Evolutionary conservation across 1,284 basidiomycete genomes (phyloP).

Genomic region (Moniliella sp.): DNA sequence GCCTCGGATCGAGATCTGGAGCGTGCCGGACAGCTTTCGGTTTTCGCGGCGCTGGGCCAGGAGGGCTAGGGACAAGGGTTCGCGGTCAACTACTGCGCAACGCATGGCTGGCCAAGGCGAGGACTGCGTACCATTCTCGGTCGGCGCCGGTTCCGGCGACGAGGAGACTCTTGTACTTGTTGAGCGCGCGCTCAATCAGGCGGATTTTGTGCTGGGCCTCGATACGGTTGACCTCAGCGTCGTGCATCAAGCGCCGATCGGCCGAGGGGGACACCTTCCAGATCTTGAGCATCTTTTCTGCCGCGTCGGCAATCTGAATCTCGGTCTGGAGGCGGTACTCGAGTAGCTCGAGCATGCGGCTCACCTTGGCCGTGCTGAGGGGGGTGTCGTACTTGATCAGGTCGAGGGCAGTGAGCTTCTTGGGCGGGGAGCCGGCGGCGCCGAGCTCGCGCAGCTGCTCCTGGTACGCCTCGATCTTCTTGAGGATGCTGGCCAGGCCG

Average conservation of each 20-base stretch:
- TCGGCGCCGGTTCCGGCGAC: slow-evolving; percentile 71
- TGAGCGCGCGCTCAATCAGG: slow-evolving; percentile 69
- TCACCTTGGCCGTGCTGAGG: slow-evolving; percentile 83
- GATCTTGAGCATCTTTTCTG: slow-evolving; percentile 81
- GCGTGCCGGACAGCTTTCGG: slow-evolving; percentile 75
- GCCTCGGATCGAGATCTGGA: slow-evolving; percentile 65
- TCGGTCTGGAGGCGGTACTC: slow-evolving; percentile 98
- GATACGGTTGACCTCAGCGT: slow-evolving; percentile 76
- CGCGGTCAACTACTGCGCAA: slow-evolving; percentile 3
- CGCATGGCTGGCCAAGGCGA: too few species aligned
- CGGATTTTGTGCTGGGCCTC: slow-evolving; percentile 93
- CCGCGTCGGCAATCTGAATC: slow-evolving; percentile 89
- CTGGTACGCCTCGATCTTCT: too few species aligned
- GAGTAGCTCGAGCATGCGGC: slow-evolving; percentile 89
- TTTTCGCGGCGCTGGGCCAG: slow-evolving; percentile 63
- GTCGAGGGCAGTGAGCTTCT: slow-evolving; percentile 39
- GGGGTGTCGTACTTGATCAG: slow-evolving; percentile 93
- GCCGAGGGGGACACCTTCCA: slow-evolving; percentile 88
- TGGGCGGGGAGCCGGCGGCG: not conserved
- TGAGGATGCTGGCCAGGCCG: too few species aligned
- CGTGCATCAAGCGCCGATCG: slow-evolving; percentile 49
- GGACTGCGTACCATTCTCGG: slow-evolving; percentile 41
- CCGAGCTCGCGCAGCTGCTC: too few species aligned
- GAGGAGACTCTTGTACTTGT: slow-evolving; percentile 84
- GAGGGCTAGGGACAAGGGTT: slow-evolving; percentile 6